Conservation (phyloP, 1,284 basidiomycete species). For the Cryptococcus wingfieldii region DNA sequence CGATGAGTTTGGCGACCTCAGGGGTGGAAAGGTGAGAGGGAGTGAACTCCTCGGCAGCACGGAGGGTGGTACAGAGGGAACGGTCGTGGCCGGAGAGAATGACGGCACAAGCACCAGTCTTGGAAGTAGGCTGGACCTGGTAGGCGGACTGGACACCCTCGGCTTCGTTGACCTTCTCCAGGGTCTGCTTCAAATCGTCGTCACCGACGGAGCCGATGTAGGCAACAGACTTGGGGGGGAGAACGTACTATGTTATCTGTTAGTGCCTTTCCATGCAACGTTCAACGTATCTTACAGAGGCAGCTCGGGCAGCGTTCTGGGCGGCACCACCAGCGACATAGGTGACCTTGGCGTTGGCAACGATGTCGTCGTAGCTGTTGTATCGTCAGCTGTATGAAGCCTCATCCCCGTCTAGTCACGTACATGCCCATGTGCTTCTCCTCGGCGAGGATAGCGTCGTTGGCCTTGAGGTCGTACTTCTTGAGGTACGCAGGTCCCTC, state of each 20-base stretch:
- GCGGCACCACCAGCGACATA: slow-evolving; percentile 97
- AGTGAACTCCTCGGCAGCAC: slow-evolving; percentile 84
- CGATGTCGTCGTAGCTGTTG: slow-evolving; percentile 80
- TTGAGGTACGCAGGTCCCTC: slow-evolving; percentile 77
- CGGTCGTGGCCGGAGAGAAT: slow-evolving; percentile 90
- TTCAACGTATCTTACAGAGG: slow-evolving; percentile 63
- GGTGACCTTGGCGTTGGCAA: slow-evolving; percentile 69
- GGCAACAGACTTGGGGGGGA: slow-evolving; percentile 84
- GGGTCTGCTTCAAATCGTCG: slow-evolving; percentile 83
- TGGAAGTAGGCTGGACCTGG: slow-evolving; percentile 71
- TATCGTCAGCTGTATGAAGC: neutral
- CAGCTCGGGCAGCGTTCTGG: slow-evolving; percentile 93
- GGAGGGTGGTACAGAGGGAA: slow-evolving; percentile 85
- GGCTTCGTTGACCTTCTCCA: slow-evolving; percentile 86
- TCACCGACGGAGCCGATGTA: slow-evolving; percentile 94
- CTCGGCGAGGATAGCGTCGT: slow-evolving; percentile 94
- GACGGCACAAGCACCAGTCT: slow-evolving; percentile 96
- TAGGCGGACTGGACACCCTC: slow-evolving; percentile 89
- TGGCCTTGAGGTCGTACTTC: slow-evolving; percentile 89
- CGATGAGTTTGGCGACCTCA: slow-evolving; percentile 69
- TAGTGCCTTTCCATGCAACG: neutral
- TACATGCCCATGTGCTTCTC: slow-evolving; percentile 82
- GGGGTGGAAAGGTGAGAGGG: slow-evolving; percentile 73
- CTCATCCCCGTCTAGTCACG: slow-evolving; percentile 26
- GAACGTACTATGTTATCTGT: slow-evolving; percentile 64